A percentile compares a stretch with the other conserved stretches of the same genome.
Evolutionary conservation across 352 stramenopile species (phyloP).

Genomic region (Pythium dissotocum): DNA sequence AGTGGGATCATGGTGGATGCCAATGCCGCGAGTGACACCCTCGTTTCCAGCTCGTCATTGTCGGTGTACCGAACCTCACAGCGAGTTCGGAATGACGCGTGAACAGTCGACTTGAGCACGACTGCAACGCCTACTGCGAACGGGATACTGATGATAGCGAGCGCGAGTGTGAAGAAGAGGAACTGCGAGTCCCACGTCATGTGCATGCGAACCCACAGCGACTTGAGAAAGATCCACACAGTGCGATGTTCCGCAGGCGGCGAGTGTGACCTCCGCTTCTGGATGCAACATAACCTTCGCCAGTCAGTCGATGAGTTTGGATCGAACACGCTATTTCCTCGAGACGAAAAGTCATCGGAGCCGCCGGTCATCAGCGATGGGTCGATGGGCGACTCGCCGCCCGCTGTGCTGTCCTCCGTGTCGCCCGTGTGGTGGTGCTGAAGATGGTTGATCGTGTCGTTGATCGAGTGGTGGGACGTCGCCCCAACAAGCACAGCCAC

Average conservation of each 20-base stretch:
- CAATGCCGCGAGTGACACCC: conserved; percentile 39
- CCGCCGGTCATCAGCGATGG: conserved; percentile 7
- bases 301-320: conserved; percentile 2
- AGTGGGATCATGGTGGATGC: conserved; percentile 52
- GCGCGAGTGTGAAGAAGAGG: conserved; percentile 51
- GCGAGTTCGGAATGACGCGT: conserved; percentile 39
- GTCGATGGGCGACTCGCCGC: conserved; percentile 6
- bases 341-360: conserved; percentile 20
- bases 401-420: conserved; percentile 13
- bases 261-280: background rate
- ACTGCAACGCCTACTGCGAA: conserved; percentile 42
- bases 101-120: conserved; percentile 31
- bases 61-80: conserved; percentile 40
- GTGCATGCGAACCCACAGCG: conserved; percentile 55
- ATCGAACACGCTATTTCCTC: conserved; percentile 13
- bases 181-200: conserved; percentile 80
- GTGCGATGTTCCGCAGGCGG: background rate
- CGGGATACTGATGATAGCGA: conserved; percentile 52
- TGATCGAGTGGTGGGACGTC: conserved; percentile 9
- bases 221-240: conserved; percentile 29
- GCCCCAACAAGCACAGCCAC: background rate
- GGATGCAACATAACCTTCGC: conserved; percentile 16
- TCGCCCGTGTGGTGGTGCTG: conserved; percentile 24
- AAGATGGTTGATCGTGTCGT: conserved; percentile 17
- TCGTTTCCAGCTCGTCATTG: conserved; percentile 26